Base-by-base conservation (phyloP, 352 stramenopile genomes). In the Pilasporangium apinafurcum region DNA sequence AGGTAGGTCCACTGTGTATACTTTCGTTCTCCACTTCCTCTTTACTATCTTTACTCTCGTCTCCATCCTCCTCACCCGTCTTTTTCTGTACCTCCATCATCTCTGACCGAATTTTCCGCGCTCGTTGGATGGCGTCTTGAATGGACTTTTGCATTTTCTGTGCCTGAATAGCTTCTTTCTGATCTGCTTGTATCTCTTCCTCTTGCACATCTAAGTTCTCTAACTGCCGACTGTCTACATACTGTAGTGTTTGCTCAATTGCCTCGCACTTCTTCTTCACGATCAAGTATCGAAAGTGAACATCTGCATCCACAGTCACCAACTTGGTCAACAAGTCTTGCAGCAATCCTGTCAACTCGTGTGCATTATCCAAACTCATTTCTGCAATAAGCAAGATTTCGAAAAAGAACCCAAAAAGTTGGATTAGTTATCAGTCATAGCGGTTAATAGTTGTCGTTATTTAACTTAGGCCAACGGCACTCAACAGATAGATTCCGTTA, bases 121-220 rank as follows among this genome's bases (percentile, higher is more conserved):
- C 68, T 25, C 67, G 66, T 36, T 50, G 48, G 28, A 85, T 78
- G 14, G 65, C 71, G 26, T 68, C 56, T n/a, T 68, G 41, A 26
- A 85, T 65, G 20, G 62, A 68, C 28, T 35, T 47, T 28, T 68
- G 50, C 34, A 73, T 57, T 39, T 62, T 48, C 13, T 61, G 55
- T 27, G 69, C 37, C 26, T 72, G 48, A n/a, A n/a, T n/a, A n/a
- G n/a, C n/a, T n/a, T n/a, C n/a, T n/a, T n/a, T n/a, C 28, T 31
- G 31, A 24, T 60, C 44, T 38, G 54, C 45, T 26, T 29, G 34
- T 22, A 8, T 40, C 24, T 21, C 39, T 26, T 51, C 47, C 47
- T 42, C 34, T 26, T 46, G 30, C 12, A 26, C 39, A 7, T 32
- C 25, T 20, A 44, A 17, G n/a, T 21, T 24, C 16, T 37, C 14